Evolutionary conservation across 163 green algal genomes (phyloP), one percentile per base, ranked within the genome.

Genomic region (Prototheca wickerhamii): DNA sequence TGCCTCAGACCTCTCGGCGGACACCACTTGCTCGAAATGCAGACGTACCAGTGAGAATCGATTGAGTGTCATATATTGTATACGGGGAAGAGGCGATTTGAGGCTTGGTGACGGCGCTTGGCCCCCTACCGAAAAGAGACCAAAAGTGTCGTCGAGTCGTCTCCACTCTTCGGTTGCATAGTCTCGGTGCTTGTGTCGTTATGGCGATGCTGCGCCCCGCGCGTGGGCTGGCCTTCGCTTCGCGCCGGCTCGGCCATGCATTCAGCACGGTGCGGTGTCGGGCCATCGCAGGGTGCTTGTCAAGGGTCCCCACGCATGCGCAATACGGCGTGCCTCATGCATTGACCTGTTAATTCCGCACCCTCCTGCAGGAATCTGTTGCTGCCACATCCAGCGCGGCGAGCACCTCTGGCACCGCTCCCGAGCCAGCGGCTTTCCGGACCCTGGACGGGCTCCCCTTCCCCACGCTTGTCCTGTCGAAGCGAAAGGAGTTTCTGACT

Each of bases 391-490:
- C 17, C 34, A 60, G 50, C 51, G 26, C n/a, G 4, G 31, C 28
- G 21, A 15, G 15, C 54, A 46, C n/a, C 54, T 7, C 49, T 32
- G 49, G 6, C 20, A 8, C 32, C 21, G 21, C 49, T 8, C 10
- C 49, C 6, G 49, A 8, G n/a, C 10, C 17, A 17, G 46, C 46
- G 4, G 66, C 56, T 15, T 56, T 44, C 6, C 46, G 44, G 23
- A 61, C 61, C 23, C 61, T 74, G 18, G 68, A 74, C 34, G 61
- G 61, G 12, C 55, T 74, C 42, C 68, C 68, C n/a, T 44, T 69
- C 34, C 68, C 68, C 21, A 33, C 2, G 21, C 53, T 57, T 34
- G 69, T 74, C 29, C 42, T 54, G 34, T 21, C 56, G 0, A 61
- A 26, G 25, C 25, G 31, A 18, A 68, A 68, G 61, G 34, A 60